Conservation (phyloP, 345 rosid genomes). For the Adansonia digitata region DNA sequence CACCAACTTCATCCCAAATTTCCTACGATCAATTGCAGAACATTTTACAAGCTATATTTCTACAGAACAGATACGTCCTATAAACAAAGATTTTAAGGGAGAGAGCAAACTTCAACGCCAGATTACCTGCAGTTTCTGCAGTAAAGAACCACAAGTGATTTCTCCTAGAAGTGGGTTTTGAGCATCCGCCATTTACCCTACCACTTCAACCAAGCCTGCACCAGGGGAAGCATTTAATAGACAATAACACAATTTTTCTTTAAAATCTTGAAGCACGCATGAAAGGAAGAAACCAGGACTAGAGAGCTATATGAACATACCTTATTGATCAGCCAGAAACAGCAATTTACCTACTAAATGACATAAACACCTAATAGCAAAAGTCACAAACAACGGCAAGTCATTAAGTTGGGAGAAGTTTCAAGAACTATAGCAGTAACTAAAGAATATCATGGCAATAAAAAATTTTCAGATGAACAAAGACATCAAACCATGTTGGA, state of each 20-base stretch:
- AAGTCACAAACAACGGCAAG: background rate
- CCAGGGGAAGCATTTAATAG: constrained; percentile 13
- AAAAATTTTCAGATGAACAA: background rate
- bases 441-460: background rate
- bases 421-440: background rate
- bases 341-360: background rate
- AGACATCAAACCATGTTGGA: background rate
- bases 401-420: background rate
- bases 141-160: constrained; percentile 72
- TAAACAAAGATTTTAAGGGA: background rate
- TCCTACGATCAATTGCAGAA: constrained; percentile 38
- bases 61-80: background rate
- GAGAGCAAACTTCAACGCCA: background rate
- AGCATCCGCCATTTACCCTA: background rate
- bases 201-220: constrained; percentile 29
- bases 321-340: background rate
- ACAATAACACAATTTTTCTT: background rate
- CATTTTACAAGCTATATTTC: background rate
- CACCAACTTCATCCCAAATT: constrained; percentile 99
- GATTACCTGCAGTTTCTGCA: constrained; percentile 79
- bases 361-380: background rate
- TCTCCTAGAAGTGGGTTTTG: constrained; percentile 48
- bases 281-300: background rate
- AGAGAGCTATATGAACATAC: background rate
- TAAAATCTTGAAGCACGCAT: background rate